These are phyloP conservation scores for Scedosporium apiospermum DNA, from an alignment of 2,329 filamentous ascomycete species.

Conservation along the genomic window DNA sequence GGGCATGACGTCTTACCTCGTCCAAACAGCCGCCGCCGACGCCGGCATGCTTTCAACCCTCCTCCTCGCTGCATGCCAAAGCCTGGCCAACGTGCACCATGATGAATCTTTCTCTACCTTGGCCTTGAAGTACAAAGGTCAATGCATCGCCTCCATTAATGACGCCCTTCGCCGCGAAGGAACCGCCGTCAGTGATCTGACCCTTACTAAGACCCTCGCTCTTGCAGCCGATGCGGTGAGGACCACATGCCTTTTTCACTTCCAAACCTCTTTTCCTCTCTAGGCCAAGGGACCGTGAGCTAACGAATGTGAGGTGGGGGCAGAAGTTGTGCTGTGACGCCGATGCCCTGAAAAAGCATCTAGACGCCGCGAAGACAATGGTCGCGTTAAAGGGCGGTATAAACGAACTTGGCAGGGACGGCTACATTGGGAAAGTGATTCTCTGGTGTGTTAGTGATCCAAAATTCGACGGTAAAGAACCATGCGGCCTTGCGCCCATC, in stretches of 20 bases:
- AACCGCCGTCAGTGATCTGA: constrained; percentile 10
- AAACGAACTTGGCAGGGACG: background rate
- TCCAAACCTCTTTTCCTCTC: background rate
- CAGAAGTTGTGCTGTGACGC: background rate
- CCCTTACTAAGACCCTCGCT: constrained; percentile 11
- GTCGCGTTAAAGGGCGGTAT: background rate
- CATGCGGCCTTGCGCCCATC: background rate
- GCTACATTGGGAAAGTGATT: background rate
- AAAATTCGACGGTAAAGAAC: background rate
- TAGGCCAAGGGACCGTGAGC: background rate
- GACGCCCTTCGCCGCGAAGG: constrained; percentile 7
- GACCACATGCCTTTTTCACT: background rate
- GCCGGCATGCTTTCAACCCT: constrained; percentile 13
- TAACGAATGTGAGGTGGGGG: background rate
- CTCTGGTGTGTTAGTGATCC: background rate
- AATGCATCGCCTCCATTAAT: constrained; percentile 10
- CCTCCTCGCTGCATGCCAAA: constrained; percentile 12
- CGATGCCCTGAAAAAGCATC: constrained; percentile 6
- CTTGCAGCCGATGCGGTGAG: background rate
- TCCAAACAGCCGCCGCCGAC: constrained; percentile 12
- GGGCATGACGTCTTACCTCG: constrained; percentile 10
- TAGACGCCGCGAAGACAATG: background rate
- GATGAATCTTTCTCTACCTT: constrained; percentile 3
- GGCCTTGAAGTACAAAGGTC: constrained; percentile 10
- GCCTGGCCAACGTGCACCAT: constrained; percentile 8